Percentiles rank a stretch among this genome's conserved stretches.
Evolutionary conservation across 2,329 filamentous ascomycete species (phyloP).

Genomic region (Helminthosporium solani): DNA sequence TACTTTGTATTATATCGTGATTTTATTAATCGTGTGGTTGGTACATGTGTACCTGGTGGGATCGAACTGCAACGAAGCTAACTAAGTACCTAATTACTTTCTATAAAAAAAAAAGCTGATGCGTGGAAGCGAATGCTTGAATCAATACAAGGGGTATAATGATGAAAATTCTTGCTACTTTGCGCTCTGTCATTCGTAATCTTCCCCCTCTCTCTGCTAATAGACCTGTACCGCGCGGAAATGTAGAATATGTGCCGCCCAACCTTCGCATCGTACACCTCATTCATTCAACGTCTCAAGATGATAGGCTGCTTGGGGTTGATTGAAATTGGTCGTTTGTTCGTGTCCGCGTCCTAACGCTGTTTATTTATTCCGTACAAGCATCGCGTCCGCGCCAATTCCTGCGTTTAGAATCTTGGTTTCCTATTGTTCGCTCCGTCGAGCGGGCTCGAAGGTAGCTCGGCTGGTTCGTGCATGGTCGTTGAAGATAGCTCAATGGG

Average conservation of each 20-base stretch:
- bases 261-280: too few relatives aligned
- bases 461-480: neutral
- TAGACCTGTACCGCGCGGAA: too few relatives aligned
- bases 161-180: neutral
- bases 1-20: too few relatives aligned
- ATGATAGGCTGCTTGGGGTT: too few relatives aligned
- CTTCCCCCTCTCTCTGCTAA: neutral
- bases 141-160: neutral
- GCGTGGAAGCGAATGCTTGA: neutral
- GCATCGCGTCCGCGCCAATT: neutral
- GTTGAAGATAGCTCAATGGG: conserved; percentile 1
- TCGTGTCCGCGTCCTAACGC: neutral
- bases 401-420: neutral
- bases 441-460: conserved; percentile 9
- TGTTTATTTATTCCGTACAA: neutral
- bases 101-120: neutral
- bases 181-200: neutral
- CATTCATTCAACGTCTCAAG: too few relatives aligned
- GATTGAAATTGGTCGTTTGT: too few relatives aligned
- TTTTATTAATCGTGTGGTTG: too few relatives aligned
- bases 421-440: neutral
- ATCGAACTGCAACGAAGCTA: too few relatives aligned
- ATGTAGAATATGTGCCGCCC: too few relatives aligned
- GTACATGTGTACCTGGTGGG: too few relatives aligned
- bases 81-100: too few relatives aligned